Base-by-base conservation (phyloP, 441 rosid species). In the Erysimum pusillum region DNA sequence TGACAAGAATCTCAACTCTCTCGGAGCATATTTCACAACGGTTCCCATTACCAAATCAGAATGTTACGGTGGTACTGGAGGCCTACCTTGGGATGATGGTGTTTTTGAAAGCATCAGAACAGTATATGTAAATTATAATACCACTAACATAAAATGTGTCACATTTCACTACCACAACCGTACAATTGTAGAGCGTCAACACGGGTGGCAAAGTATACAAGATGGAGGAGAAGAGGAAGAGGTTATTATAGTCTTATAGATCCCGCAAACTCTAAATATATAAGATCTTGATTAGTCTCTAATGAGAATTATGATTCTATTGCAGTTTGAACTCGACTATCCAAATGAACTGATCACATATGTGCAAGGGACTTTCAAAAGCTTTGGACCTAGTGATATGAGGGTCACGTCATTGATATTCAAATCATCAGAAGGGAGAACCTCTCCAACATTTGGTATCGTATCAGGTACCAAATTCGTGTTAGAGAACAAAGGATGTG, bases 391-490 rank as follows among this genome's bases (percentile, higher is more conserved):
- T 65, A 34, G 32, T n/a, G 42, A 64, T 1, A 64, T 18, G 15
- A 62, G 53, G 53, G 63, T 74, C 54, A 57, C 78, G 0, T 74
- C 78, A 3, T 32, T 67, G 20, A 14, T 44, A 6, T 67, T 75
- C 17, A 75, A 75, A 59, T 32, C 73, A 58, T 67, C 79, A 0
- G 28, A 75, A 59, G 73, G 73, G 42, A 75, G 73, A 67, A 75
- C 45, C 4, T 75, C 73, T 51, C 73, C 44, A 6, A 67, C 73
- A 56, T 67, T 58, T 58, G 73, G 73, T 46, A 34, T 2, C 8
- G 36, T 38, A 44, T 36, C 17, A 12, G 68, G 73, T 28, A 46
- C 67, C 5, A 67, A 57, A 58, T 75, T 75, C 6, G 45, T 67
- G 44, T 28, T 75, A 31, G 61, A 75, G 61, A 39, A 6, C 34